These are phyloP conservation scores for Spongospora subterranea DNA, from an alignment of 208 protist species.

Conservation along the genomic window DNA sequence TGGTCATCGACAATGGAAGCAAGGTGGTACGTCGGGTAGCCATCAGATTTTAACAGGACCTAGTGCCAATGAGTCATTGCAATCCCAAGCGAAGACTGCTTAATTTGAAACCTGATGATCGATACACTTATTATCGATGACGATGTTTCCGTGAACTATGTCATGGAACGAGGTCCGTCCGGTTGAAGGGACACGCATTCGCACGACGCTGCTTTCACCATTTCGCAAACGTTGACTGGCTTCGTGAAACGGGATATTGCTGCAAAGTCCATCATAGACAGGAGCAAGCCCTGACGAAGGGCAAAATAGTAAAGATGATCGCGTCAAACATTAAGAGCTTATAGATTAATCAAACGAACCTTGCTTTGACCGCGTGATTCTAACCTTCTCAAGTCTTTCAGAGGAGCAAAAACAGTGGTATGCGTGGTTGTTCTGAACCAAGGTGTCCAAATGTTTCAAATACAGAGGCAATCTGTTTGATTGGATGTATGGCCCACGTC, in stretches of 20 bases:
- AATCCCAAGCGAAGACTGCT: not conserved
- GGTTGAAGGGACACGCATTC: too few relatives aligned
- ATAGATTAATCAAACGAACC: not conserved
- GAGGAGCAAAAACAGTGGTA: constrained; percentile 44
- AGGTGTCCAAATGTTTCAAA: not conserved
- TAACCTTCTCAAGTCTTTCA: not conserved
- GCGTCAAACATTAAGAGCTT: not conserved
- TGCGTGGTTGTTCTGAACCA: not conserved
- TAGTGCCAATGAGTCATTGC: not conserved
- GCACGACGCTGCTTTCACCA: not conserved
- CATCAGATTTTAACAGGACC: constrained; percentile 57
- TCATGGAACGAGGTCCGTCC: not conserved
- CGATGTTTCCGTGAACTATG: constrained; percentile 60
- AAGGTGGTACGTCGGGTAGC: constrained; percentile 60
- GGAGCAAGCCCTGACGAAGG: not conserved
- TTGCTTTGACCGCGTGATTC: not conserved
- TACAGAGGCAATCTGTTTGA: not conserved
- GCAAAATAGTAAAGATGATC: constrained; percentile 31
- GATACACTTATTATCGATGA: constrained; percentile 60
- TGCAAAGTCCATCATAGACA: constrained; percentile 41
- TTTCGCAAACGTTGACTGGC: not conserved
- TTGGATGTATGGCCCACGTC: not conserved
- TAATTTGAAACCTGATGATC: constrained; percentile 34
- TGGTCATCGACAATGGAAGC: constrained; percentile 64
- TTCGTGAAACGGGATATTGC: not conserved